phyloP scores from a whole-genome alignment of 2,329 filamentous ascomycete species.

The Penicillium rolfsii region DNA sequence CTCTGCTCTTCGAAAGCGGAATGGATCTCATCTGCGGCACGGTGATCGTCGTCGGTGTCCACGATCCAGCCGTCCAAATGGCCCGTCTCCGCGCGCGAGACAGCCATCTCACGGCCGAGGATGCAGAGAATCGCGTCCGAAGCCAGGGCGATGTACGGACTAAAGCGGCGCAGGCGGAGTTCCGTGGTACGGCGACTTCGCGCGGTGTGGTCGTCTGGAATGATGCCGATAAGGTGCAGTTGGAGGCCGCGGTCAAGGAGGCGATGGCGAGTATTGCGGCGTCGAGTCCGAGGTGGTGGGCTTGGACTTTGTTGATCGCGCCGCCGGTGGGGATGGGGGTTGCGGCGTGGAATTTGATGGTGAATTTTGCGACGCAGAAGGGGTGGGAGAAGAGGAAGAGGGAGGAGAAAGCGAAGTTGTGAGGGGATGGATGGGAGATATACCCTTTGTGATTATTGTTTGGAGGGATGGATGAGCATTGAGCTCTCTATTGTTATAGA shows the following conservation, averaged over 20 bases:
- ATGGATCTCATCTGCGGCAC: constrained; percentile 85
- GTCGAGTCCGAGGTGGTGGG: constrained; percentile 80
- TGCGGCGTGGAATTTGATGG: constrained; percentile 72
- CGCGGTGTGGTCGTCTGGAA: constrained; percentile 88
- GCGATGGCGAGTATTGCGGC: constrained; percentile 67
- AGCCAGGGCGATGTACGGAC: constrained; percentile 85
- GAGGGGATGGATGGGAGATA: neutral
- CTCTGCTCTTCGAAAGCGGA: constrained; percentile 84
- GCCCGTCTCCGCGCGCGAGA: constrained; percentile 74
- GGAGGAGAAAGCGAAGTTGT: constrained; percentile 62
- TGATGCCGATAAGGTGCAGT: constrained; percentile 71
- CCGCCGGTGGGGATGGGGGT: constrained; percentile 74
- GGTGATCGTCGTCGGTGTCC: constrained; percentile 84
- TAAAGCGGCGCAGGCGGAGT: constrained; percentile 77
- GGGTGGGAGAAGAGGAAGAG: constrained; percentile 67
- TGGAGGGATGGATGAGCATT: neutral
- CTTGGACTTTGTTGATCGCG: constrained; percentile 66
- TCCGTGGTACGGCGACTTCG: constrained; percentile 56
- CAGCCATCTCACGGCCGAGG: constrained; percentile 75
- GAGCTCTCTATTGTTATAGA: neutral
- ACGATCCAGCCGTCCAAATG: constrained; percentile 81
- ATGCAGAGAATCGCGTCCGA: constrained; percentile 81
- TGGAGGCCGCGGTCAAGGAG: constrained; percentile 67
- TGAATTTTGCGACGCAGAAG: constrained; percentile 70
- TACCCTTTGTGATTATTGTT: constrained; percentile 1